A percentile compares a stretch with the other conserved stretches of the same genome.
phyloP scores from a whole-genome alignment of 306 rosid species.

The Vigna reflexopilosa region DNA sequence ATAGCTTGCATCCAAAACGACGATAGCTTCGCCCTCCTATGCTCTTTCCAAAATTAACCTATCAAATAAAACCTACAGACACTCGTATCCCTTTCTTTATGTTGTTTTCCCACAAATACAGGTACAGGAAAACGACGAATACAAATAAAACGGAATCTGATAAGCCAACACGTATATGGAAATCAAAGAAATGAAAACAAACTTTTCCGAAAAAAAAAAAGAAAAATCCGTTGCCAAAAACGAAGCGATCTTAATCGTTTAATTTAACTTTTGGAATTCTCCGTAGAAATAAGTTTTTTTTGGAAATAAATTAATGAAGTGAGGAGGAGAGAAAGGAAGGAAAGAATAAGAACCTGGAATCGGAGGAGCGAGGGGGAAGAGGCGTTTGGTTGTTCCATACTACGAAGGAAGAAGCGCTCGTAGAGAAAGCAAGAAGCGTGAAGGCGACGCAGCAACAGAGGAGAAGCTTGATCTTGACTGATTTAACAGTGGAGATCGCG shows the following conservation, averaged over 20 bases:
- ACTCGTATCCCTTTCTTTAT: conserved; percentile 6
- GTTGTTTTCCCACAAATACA: not conserved
- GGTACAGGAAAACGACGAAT: conserved; percentile 18
- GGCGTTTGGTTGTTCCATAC: conserved; percentile 56
- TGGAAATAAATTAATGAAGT: not conserved
- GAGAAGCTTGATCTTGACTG: conserved; percentile 75
- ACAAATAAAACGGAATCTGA: conserved; percentile 36
- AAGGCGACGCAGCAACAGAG: conserved; percentile 68
- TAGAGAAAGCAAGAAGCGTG: conserved; percentile 58
- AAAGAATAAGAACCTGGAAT: conserved; percentile 57
- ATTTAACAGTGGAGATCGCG: conserved; percentile 68
- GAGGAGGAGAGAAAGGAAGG: not conserved
- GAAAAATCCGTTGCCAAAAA: conserved; percentile 26
- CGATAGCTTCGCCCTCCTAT: not conserved
- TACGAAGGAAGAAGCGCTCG: conserved; percentile 59
- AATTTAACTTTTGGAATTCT: not conserved
- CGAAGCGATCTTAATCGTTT: conserved; percentile 20
- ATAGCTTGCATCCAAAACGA: conserved; percentile 28
- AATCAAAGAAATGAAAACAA: conserved; percentile 3
- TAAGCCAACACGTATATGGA: conserved; percentile 16
- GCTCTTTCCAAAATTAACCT: not conserved
- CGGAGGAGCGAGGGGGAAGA: conserved; percentile 45
- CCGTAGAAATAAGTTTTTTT: not conserved
- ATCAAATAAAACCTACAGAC: not conserved
- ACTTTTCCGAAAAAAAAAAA: conserved; percentile 21